Percentiles rank a stretch among this genome's conserved stretches.
Conservation (phyloP, 352 stramenopile species). For the Paralagenidium karlingii region DNA sequence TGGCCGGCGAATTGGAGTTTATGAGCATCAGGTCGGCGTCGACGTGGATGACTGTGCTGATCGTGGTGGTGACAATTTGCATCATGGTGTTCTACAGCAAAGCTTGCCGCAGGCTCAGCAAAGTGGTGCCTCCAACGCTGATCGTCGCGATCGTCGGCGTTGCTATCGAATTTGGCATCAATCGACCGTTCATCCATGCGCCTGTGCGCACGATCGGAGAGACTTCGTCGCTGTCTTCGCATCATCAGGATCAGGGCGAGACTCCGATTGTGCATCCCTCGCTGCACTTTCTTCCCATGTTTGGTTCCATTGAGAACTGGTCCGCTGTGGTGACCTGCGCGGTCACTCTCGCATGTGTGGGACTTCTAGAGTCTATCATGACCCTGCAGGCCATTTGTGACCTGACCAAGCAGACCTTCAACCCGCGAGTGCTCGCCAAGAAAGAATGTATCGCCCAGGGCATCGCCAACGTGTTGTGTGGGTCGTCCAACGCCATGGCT, state of each 20-base stretch:
- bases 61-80: slow-evolving; percentile 67
- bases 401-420: slow-evolving; percentile 67
- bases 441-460: slow-evolving; percentile 83
- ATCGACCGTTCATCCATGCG: slow-evolving; percentile 54
- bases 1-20: slow-evolving; percentile 51
- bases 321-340: slow-evolving; percentile 74
- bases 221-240: slow-evolving; percentile 36
- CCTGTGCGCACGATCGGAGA: slow-evolving; percentile 69
- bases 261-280: slow-evolving; percentile 40
- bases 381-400: slow-evolving; percentile 90
- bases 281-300: too few species aligned
- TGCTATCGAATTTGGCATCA: slow-evolving; percentile 81
- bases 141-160: slow-evolving; percentile 63
- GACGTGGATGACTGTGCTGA: slow-evolving; percentile 50
- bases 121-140: slow-evolving; percentile 66
- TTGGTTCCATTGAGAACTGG: slow-evolving; percentile 40
- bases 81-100: slow-evolving; percentile 81
- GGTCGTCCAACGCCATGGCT: slow-evolving; percentile 88
- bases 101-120: slow-evolving; percentile 40
- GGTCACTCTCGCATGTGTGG: slow-evolving; percentile 83
- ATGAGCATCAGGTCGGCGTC: slow-evolving; percentile 39
- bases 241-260: too few species aligned
- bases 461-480: slow-evolving; percentile 85
- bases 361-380: slow-evolving; percentile 90
- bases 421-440: slow-evolving; percentile 30